Evolutionary conservation across 257 asterid species (phyloP).

Genomic region (Solanum habrochaites): DNA sequence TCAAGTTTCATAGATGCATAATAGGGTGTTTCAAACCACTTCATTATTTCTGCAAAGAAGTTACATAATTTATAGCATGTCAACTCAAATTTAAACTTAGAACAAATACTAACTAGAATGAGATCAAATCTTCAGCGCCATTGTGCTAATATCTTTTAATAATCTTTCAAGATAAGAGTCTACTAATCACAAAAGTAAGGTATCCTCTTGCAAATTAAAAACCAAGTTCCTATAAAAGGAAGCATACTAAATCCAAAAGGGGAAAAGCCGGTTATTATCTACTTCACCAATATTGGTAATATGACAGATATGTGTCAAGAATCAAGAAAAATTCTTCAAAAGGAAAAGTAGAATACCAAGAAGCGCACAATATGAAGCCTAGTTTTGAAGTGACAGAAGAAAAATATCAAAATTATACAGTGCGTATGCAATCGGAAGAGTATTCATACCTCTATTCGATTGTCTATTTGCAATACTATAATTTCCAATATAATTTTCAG

Average conservation of each 20-base stretch:
- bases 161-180: background rate
- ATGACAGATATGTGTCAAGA: background rate
- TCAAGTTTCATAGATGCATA: background rate
- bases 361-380: background rate
- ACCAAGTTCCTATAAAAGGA: background rate
- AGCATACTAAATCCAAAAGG: background rate
- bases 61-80: background rate
- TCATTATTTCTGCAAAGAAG: background rate
- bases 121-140: background rate
- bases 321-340: background rate
- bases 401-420: slow-evolving; percentile 8
- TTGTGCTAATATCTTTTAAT: background rate
- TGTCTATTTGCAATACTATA: slow-evolving; percentile 50
- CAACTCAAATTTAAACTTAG: background rate
- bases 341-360: background rate
- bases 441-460: slow-evolving; percentile 63
- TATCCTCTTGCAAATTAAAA: background rate
- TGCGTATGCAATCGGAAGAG: background rate
- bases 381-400: background rate
- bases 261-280: background rate
- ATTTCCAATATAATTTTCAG: slow-evolving; percentile 30
- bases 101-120: background rate
- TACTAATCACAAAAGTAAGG: background rate
- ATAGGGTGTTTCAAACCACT: background rate
- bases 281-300: background rate